These are phyloP conservation scores for Solanum boliviense DNA, from an alignment of 257 asterid species.

Conservation along the genomic window DNA sequence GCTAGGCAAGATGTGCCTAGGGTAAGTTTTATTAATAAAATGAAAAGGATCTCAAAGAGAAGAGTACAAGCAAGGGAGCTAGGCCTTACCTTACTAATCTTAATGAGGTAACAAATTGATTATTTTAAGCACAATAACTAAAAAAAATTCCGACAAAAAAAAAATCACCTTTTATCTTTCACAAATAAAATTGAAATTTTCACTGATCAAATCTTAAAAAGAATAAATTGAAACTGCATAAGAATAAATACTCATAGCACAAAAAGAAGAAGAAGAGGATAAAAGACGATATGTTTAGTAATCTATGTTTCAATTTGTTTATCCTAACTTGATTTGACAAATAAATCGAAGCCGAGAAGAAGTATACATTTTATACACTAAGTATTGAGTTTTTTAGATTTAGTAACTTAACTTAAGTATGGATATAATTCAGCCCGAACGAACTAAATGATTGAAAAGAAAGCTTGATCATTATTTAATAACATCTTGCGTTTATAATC, in stretches of 20 bases:
- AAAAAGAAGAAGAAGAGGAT: not conserved
- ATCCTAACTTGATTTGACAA: too few species aligned
- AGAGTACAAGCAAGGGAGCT: too few species aligned
- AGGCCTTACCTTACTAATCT: too few species aligned
- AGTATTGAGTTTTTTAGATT: not conserved
- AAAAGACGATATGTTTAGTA: too few species aligned
- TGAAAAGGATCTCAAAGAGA: too few species aligned
- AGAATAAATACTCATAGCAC: not conserved
- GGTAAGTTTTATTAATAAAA: too few species aligned
- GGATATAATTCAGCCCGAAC: not conserved
- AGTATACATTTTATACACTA: not conserved
- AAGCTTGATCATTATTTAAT: not conserved
- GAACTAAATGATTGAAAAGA: not conserved
- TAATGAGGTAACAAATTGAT: not conserved
- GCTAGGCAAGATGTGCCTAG: too few species aligned
- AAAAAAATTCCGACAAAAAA: accelerated
- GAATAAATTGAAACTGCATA: not conserved
- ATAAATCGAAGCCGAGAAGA: too few species aligned
- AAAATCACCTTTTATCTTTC: not conserved
- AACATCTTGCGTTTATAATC: not conserved
- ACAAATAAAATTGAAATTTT: too few species aligned
- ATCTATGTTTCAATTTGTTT: too few species aligned
- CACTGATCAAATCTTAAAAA: not conserved
- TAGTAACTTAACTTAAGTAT: too few species aligned
- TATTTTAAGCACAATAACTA: not conserved